Conservation (phyloP, 768 basidiomycete genomes). For the Mycena pura region DNA sequence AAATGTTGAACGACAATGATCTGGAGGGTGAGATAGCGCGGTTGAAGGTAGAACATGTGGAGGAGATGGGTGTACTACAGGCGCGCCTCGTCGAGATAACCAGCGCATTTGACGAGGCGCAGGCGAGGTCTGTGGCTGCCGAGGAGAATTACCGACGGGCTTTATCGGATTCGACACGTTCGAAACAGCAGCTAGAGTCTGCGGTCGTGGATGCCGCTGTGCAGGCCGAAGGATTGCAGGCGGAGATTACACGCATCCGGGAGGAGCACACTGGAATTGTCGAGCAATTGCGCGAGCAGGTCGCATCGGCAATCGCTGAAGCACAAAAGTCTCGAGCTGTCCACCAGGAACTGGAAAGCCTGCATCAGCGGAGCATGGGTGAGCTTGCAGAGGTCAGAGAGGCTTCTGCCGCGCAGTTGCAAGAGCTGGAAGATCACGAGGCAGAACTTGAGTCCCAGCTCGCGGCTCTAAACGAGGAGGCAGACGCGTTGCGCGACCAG, state of each 20-base stretch:
- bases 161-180: conserved; percentile 38
- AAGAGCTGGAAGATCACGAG: conserved; percentile 41
- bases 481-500: conserved; percentile 43
- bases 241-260: conserved; percentile 18
- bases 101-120: conserved; percentile 43
- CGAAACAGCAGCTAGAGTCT: conserved; percentile 40
- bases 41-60: conserved; percentile 43
- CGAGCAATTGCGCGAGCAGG: conserved; percentile 29
- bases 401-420: not conserved
- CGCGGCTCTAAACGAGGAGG: conserved; percentile 45
- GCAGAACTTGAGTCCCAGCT: conserved; percentile 42
- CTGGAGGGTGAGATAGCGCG: conserved; percentile 36
- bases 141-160: conserved; percentile 41
- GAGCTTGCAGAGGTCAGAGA: conserved; percentile 19
- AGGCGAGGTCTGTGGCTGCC: conserved; percentile 39
- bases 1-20: conserved; percentile 28
- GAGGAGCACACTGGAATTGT: conserved; percentile 28
- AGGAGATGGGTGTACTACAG: conserved; percentile 45
- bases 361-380: conserved; percentile 29
- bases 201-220: conserved; percentile 27
- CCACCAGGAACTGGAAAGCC: conserved; percentile 30
- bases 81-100: conserved; percentile 43
- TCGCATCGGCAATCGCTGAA: conserved; percentile 33
- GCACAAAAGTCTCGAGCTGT: conserved; percentile 24
- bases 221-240: conserved; percentile 21